Percentiles rank a stretch among this genome's conserved stretches.
These are phyloP conservation scores for Penicillium sp. DNA, from an alignment of 2,329 filamentous ascomycete species.

Conservation along the genomic window DNA sequence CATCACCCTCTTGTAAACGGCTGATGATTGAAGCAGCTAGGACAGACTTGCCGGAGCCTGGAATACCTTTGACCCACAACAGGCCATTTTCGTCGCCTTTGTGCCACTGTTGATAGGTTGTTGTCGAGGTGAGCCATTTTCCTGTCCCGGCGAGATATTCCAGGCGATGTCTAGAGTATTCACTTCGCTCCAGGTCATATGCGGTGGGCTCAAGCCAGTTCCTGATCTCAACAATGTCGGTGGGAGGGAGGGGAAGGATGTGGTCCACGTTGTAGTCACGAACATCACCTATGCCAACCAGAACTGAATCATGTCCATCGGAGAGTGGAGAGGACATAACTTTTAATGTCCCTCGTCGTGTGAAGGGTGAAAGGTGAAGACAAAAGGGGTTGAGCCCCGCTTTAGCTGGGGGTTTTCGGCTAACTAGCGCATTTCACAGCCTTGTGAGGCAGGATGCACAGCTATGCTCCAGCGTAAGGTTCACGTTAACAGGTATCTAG, in stretches of 20 bases:
- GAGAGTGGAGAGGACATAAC: background rate
- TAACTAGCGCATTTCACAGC: no score
- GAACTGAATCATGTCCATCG: background rate
- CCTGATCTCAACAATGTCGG: background rate
- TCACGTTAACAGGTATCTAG: no score
- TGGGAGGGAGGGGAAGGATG: background rate
- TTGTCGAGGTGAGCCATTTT: background rate
- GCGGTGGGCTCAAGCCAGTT: background rate
- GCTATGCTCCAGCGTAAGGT: no score
- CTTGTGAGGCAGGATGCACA: no score
- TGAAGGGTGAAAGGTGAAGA: background rate
- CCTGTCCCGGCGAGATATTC: background rate
- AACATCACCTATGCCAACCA: background rate
- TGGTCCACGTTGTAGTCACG: background rate
- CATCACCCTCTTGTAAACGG: background rate
- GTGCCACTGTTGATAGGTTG: slow-evolving; percentile 17
- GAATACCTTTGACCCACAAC: slow-evolving; percentile 25
- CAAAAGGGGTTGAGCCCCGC: background rate
- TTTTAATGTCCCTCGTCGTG: background rate
- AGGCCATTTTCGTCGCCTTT: slow-evolving; percentile 9
- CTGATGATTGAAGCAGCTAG: slow-evolving; percentile 21
- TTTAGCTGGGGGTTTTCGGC: no score
- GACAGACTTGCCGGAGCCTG: slow-evolving; percentile 27
- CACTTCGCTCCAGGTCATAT: background rate
- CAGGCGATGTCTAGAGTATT: background rate